These are phyloP conservation scores for Neurospora sp. DNA, from an alignment of 2,329 filamentous ascomycete species.

Conservation along the genomic window DNA sequence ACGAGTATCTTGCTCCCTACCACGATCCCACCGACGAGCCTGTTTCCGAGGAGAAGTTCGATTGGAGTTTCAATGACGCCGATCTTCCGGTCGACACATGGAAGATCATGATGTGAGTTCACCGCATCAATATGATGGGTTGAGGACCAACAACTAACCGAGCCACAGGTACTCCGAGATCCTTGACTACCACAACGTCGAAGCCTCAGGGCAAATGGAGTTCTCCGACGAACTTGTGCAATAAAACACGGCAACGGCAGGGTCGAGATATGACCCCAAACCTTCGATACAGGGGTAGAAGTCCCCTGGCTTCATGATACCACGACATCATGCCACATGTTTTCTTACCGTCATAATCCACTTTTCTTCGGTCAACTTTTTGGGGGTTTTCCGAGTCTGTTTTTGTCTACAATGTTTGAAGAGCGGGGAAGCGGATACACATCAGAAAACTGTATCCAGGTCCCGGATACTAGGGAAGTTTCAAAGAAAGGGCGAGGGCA, in stretches of 20 bases:
- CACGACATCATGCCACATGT: slow-evolving; percentile 7
- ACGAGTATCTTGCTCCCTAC: slow-evolving; percentile 92
- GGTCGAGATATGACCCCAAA: background rate
- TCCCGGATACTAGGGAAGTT: background rate
- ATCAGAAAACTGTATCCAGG: background rate
- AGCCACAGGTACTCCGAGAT: slow-evolving; percentile 87
- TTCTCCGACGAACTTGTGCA: slow-evolving; percentile 28
- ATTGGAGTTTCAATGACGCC: slow-evolving; percentile 99
- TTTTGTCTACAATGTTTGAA: background rate
- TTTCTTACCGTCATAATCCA: slow-evolving; percentile 1
- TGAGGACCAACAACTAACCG: slow-evolving; percentile 14
- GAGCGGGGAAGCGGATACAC: slow-evolving; percentile 1
- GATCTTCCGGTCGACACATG: slow-evolving; percentile 97
- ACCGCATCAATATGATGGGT: background rate
- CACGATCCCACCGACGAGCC: slow-evolving; percentile 97
- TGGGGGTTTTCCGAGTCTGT: background rate
- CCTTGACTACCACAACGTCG: slow-evolving; percentile 95
- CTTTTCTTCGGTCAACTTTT: background rate
- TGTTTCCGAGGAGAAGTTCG: slow-evolving; percentile 91
- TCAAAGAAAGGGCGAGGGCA: background rate
- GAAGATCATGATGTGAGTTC: slow-evolving; percentile 98
- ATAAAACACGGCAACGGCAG: slow-evolving; percentile 16
- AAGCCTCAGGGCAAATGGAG: slow-evolving; percentile 38
- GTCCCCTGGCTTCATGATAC: slow-evolving; percentile 8
- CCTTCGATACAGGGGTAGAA: slow-evolving; percentile 1